Conservation (phyloP, 2,329 filamentous ascomycete genomes). For the Cercospora canescens region DNA sequence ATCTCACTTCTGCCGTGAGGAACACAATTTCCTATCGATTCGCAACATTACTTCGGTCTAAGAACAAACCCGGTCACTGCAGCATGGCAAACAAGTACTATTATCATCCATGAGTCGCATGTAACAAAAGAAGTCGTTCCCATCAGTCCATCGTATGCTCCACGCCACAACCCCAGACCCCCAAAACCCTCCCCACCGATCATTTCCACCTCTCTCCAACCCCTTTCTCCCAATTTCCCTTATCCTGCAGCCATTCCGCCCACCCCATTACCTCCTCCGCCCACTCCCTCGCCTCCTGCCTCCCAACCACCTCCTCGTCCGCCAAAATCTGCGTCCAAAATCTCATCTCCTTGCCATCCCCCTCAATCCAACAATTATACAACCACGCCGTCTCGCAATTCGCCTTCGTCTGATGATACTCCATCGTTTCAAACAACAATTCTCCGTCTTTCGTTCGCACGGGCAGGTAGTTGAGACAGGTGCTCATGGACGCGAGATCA, state of each 20-base stretch:
- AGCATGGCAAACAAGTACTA: too few species aligned
- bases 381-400: slow-evolving; percentile 6
- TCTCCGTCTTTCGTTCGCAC: slow-evolving; percentile 2
- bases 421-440: neutral
- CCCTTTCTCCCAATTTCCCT: neutral
- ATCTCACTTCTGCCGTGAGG: too few species aligned
- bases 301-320: neutral
- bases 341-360: neutral
- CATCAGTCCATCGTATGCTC: too few species aligned
- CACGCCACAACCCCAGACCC: too few species aligned
- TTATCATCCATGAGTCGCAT: too few species aligned
- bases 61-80: too few species aligned
- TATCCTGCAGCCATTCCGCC: neutral
- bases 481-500: neutral
- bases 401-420: slow-evolving; percentile 4
- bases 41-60: too few species aligned
- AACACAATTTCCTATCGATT: too few species aligned
- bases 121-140: too few species aligned
- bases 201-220: neutral
- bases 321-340: neutral
- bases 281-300: neutral
- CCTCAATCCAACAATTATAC: slow-evolving; percentile 7
- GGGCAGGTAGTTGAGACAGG: slow-evolving; percentile 1
- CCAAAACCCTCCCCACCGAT: too few species aligned
- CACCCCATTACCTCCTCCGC: neutral